Evolutionary conservation across 179 eudicot genomes (phyloP).

Genomic region (Spinacia oleracea): DNA sequence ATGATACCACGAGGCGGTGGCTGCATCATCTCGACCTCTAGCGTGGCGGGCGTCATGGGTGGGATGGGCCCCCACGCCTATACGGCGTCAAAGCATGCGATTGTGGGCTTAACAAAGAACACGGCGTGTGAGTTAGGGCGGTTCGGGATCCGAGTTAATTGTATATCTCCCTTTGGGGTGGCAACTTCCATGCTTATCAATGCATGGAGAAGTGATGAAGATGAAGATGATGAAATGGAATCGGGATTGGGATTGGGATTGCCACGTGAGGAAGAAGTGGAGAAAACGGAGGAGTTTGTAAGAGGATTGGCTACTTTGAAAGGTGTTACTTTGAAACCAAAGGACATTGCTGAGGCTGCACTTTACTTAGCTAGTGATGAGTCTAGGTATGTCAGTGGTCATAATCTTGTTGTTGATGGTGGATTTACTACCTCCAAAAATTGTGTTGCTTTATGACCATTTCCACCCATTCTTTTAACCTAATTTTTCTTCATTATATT

Average conservation of each 20-base stretch:
- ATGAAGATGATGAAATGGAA: conserved; percentile 6
- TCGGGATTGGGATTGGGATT: not conserved
- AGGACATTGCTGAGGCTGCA: conserved; percentile 47
- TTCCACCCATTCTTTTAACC: not conserved
- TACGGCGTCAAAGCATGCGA: conserved; percentile 41
- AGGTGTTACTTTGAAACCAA: conserved; percentile 27
- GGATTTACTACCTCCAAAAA: conserved; percentile 36
- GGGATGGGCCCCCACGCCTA: conserved; percentile 34
- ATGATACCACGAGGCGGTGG: conserved; percentile 38
- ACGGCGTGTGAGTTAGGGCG: conserved; percentile 37
- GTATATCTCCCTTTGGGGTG: conserved; percentile 43
- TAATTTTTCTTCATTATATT: no score
- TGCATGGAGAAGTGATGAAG: conserved; percentile 33
- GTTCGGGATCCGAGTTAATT: conserved; percentile 46
- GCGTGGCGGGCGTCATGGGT: conserved; percentile 33
- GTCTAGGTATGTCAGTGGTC: conserved; percentile 40
- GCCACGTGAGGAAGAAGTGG: conserved; percentile 11
- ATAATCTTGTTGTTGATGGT: conserved; percentile 41
- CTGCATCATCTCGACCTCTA: conserved; percentile 36
- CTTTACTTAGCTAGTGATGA: conserved; percentile 46
- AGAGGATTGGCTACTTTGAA: conserved; percentile 27
- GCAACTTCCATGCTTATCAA: conserved; percentile 37
- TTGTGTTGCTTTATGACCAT: conserved; percentile 32
- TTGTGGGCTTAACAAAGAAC: conserved; percentile 40
- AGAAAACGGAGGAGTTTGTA: conserved; percentile 31